phyloP scores from a whole-genome alignment of 257 asterid genomes.

The Paulownia fortunei region DNA sequence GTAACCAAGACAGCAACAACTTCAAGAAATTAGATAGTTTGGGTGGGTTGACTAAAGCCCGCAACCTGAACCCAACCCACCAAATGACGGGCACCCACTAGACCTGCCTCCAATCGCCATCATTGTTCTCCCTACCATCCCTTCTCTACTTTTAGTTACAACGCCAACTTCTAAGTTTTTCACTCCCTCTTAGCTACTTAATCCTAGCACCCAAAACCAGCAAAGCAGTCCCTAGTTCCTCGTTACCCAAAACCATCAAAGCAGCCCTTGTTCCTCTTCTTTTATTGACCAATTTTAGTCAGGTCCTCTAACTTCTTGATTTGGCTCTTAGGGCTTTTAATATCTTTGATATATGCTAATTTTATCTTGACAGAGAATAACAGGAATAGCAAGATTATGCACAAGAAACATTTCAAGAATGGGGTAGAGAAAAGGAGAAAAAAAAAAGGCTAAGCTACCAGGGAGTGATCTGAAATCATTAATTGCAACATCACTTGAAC shows the following conservation, averaged over 20 bases:
- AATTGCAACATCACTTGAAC: neutral
- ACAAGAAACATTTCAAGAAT: neutral
- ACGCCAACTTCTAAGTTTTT: neutral
- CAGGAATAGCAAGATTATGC: neutral
- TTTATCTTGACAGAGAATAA: neutral
- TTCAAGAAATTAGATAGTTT: neutral
- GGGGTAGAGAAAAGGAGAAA: neutral
- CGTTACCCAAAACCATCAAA: neutral
- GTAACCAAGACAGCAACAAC: neutral
- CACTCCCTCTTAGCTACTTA: neutral
- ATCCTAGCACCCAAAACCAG: conserved; percentile 2
- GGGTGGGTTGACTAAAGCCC: neutral
- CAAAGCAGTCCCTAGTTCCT: neutral
- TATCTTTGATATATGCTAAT: neutral
- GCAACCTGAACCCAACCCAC: neutral
- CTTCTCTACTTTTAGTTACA: neutral
- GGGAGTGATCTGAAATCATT: neutral
- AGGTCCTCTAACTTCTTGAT: neutral
- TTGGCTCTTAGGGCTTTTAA: neutral
- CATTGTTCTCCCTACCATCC: neutral
- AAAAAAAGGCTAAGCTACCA: neutral
- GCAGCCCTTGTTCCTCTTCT: neutral
- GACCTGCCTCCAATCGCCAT: neutral
- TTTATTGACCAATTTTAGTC: neutral
- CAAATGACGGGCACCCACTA: neutral